Base-by-base conservation (phyloP, 257 asterid genomes). In the Lycium ferocissimum region DNA sequence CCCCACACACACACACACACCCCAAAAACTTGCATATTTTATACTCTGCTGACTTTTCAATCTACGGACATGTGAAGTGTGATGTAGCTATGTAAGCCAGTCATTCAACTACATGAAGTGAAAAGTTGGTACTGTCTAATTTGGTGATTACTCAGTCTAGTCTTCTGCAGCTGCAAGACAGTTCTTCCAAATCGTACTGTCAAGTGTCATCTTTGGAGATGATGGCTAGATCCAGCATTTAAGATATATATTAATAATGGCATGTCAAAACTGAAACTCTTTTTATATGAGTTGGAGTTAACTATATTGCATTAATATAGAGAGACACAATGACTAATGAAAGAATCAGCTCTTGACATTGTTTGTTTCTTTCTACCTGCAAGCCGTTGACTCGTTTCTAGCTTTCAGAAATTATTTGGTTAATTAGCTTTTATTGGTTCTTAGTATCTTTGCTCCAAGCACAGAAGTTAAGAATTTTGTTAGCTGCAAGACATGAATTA, bases 381-480 rank as follows among this genome's bases (percentile, higher is more conserved):
- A 76, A 35, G 82, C 63, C 26, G 43, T 26, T 76, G 82, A 51
- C 43, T 61, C 57, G 13, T 76, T 76, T 76, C 82, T 14, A 51
- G 47, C 12, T 76, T 76, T 76, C 8, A 26, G 9, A 7, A 49
- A 76, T 53, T 76, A 20, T n/a, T 61, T 61, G 67, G 37, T 61
- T 17, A 51, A 51, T 76, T 76, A 61, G n/a, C 38, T 51, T 49
- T 76, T 6, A 20, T 49, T 22, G 14, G 62, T 22, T 26, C 43
- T 6, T 75, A 49, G 61, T 49, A 49, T 49, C 61, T 75, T 49
- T 75, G 12, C 13, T 22, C 45, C 62, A 6, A 20, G 43, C n/a
- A 9, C 43, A 2, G 22, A 51, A 49, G 18, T 73, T 73, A 47
- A 12, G 61, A 75, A 20, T 75, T 20, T 47, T 73, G 7, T 47